A percentile compares a stretch with the other conserved stretches of the same genome.
These are phyloP conservation scores for Filobasidium uniguttulatum DNA, from an alignment of 1,284 basidiomycete genomes.

Conservation along the genomic window DNA sequence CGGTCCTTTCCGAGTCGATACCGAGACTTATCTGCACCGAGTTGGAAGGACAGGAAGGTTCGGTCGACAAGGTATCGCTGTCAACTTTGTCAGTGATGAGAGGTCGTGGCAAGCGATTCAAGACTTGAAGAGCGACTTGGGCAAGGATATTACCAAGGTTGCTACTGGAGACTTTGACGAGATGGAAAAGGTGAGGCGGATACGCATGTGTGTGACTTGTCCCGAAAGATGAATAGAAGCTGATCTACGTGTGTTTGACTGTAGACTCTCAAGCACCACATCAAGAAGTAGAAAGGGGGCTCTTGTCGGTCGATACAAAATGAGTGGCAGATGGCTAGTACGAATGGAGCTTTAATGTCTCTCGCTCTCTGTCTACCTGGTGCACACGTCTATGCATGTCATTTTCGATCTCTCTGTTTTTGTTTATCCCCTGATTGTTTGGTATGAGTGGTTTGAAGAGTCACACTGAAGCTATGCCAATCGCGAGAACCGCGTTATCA, in stretches of 20 bases:
- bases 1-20: slow-evolving; percentile 49
- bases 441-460: too few species aligned
- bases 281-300: slow-evolving; percentile 2
- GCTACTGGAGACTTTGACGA: slow-evolving; percentile 71
- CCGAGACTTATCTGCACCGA: slow-evolving; percentile 96
- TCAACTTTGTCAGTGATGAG: slow-evolving; percentile 86
- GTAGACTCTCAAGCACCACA: slow-evolving; percentile 2
- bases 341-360: too few species aligned
- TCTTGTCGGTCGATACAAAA: too few species aligned
- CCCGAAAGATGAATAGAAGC: neutral
- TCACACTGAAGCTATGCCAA: too few species aligned
- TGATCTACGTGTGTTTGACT: neutral
- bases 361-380: too few species aligned
- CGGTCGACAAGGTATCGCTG: slow-evolving; percentile 86
- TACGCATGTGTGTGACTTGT: neutral
- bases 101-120: slow-evolving; percentile 74
- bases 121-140: slow-evolving; percentile 60
- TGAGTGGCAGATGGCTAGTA: too few species aligned
- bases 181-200: slow-evolving; percentile 60
- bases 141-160: slow-evolving; percentile 62
- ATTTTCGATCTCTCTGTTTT: too few species aligned
- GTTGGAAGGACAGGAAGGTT: slow-evolving; percentile 97
- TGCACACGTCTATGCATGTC: too few species aligned
- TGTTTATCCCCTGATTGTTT: too few species aligned
- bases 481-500: too few species aligned